Base-by-base conservation (phyloP, 768 basidiomycete genomes). In the Cyclocybe cylindracea region DNA sequence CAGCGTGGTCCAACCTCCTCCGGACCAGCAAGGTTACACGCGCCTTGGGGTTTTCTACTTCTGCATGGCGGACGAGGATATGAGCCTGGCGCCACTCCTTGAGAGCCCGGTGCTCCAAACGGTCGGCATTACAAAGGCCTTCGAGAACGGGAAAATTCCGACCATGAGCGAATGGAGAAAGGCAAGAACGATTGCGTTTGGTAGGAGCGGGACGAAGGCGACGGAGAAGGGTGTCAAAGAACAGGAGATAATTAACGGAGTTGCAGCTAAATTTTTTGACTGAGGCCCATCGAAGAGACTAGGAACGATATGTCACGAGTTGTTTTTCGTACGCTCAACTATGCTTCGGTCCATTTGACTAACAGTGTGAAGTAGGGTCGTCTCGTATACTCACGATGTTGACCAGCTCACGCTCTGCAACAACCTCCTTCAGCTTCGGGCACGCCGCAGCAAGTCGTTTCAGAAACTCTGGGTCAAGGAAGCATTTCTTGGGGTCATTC, bases 31-130 rank as follows among this genome's bases (percentile, higher is more conserved):
- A 31, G 63, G 61, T 31, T 66, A 72, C 54, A 69, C 77, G 11
- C 78, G 84, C 7, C 70, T 85, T 1, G 83, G 84, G 0, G 71
- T 77, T 2, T 84, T 85, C 61, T 85, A 85, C 64, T 86, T 86
- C 57, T 66, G 64, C 32, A 69, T 75, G 72, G 66, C 77, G 0
- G 77, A 85, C 54, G 83, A 85, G 59, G 59, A 74, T 29, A 73
- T 76, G 39, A 70, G 65, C 45, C 67, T 86, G 24, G 63, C 66
- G 2, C 83, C 84, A 0, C 58, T 78, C 4, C 44, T 63, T 0
- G 68, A 77, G 29, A 82, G 80, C 55, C 77, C 78, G 0, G 73
- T 85, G 0, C 61, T 85, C 29, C 72, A 80, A 51, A 63, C 70
- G 8, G 66, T 61, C 0, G 80, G 81, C 3, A 67, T 82, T 24